Percentiles rank a stretch among this genome's conserved stretches.
Evolutionary conservation across 345 rosid species (phyloP).

Genomic region (Lepidium sativum): DNA sequence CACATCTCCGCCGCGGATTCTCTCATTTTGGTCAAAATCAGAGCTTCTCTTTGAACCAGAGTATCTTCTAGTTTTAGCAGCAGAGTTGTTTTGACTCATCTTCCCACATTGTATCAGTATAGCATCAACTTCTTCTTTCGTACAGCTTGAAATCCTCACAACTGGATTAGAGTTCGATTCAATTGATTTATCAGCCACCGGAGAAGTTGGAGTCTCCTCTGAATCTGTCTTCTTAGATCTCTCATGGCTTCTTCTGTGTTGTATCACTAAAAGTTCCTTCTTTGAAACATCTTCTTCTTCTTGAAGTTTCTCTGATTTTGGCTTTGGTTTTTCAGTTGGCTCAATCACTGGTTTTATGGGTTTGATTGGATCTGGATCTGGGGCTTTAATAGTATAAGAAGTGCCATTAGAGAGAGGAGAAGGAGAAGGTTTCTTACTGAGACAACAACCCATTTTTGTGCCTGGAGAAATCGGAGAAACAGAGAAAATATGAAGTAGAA

Average conservation of each 20-base stretch:
- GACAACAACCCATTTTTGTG: conserved; percentile 48
- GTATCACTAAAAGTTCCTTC: conserved; percentile 50
- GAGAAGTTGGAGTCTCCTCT: conserved; percentile 5
- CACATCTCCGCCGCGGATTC: neutral
- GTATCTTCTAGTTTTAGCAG: conserved; percentile 43
- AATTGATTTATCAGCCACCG: conserved; percentile 1
- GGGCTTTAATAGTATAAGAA: neutral
- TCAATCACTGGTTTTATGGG: conserved; percentile 6
- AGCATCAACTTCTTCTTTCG: conserved; percentile 71
- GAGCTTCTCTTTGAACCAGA: conserved; percentile 83
- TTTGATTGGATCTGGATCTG: conserved; percentile 4
- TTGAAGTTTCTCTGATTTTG: neutral
- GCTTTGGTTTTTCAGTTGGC: neutral
- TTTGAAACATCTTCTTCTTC: conserved; percentile 1
- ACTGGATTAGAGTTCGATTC: neutral
- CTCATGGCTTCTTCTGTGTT: conserved; percentile 77
- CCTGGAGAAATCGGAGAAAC: neutral
- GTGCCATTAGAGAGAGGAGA: conserved; percentile 5
- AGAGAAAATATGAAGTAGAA: neutral
- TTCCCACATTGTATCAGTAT: conserved; percentile 88
- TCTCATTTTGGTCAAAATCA: conserved; percentile 53
- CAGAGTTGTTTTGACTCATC: conserved; percentile 68
- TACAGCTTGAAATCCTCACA: conserved; percentile 13
- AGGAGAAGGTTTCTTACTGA: conserved; percentile 41
- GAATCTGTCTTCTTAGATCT: conserved; percentile 26